Base-by-base conservation (phyloP, 1,284 basidiomycete species). In the Cryptococcus hybrid region DNA sequence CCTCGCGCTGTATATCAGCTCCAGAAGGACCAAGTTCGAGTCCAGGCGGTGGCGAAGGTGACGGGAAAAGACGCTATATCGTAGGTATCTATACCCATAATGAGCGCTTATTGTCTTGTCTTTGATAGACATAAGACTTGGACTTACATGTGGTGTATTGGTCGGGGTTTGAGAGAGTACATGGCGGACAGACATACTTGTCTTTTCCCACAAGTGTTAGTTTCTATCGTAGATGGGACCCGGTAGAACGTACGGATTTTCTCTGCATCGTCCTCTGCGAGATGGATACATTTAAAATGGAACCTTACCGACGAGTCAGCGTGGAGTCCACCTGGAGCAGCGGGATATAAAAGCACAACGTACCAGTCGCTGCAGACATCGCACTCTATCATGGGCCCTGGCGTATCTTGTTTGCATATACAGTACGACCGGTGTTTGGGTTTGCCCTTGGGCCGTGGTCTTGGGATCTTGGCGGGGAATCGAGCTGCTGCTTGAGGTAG, bases 331-430 rank as follows among this genome's bases (percentile, higher is more conserved):
- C 30, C 6, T 42, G 24, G 24, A 24, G 24, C 24, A 24, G 24
- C 24, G 24, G 24, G 24, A 24, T 24, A n/a, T n/a, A n/a, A 24
- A 24, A 24, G 46, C 39, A 15, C 9, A 12, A 68, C 74, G 55
- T 50, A 74, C 74, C 75, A 76, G 51, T 76, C 67, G 24, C 66
- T 63, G 55, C 75, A 76, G 39, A 65, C 60, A 12, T 60, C 71
- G 56, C 18, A 18, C 34, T 47, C n/a, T 9, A 47, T n/a, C 24
- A n/a, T 47, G 24, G 43, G 50, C 39, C 18, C 68, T 2, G 60
- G 57, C 7, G 59, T 59, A 4, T 64, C 57, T 38, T 63, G 61
- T 51, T 69, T 66, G 52, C 75, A 75, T 2, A 70, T 13, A 55
- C 73, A 74, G 49, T 70, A 74, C 35, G 65, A 62, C 40, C 62